phyloP scores from a whole-genome alignment of 2,329 filamentous ascomycete species.

The Amesomyces nigricolor region DNA sequence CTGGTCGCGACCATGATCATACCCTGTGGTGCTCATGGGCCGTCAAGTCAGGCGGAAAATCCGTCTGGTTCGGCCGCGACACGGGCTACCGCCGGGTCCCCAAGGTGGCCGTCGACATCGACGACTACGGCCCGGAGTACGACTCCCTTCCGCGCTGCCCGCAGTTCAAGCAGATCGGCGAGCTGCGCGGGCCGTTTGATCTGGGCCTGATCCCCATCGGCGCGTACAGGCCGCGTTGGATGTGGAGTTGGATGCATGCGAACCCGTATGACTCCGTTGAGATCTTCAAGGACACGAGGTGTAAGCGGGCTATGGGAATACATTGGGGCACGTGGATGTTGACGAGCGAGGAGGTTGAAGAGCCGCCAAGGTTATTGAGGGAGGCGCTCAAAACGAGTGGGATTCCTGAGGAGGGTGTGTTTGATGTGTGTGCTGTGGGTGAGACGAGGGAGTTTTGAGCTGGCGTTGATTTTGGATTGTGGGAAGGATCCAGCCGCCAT shows the following conservation, averaged over 20 bases:
- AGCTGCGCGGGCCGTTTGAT: constrained; percentile 77
- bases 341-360: constrained; percentile 77
- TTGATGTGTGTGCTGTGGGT: constrained; percentile 79
- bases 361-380: constrained; percentile 69
- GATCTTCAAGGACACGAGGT: constrained; percentile 80
- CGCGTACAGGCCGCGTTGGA: constrained; percentile 66
- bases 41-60: constrained; percentile 65
- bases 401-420: constrained; percentile 64
- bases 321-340: constrained; percentile 92
- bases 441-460: constrained; percentile 69
- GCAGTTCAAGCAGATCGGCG: constrained; percentile 78
- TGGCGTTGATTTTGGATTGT: background rate
- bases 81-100: constrained; percentile 84
- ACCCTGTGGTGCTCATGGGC: constrained; percentile 90
- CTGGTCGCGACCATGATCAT: constrained; percentile 60
- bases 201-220: constrained; percentile 91
- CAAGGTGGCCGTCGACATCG: constrained; percentile 49
- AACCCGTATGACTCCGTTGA: constrained; percentile 84
- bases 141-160: constrained; percentile 67
- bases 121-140: constrained; percentile 68
- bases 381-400: constrained; percentile 64
- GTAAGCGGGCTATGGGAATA: constrained; percentile 73
- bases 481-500: background rate
- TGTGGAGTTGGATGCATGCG: constrained; percentile 79
- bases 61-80: constrained; percentile 85